Conservation (phyloP, 2,329 filamentous ascomycete genomes). For the Ophiostoma triangulosporum region DNA sequence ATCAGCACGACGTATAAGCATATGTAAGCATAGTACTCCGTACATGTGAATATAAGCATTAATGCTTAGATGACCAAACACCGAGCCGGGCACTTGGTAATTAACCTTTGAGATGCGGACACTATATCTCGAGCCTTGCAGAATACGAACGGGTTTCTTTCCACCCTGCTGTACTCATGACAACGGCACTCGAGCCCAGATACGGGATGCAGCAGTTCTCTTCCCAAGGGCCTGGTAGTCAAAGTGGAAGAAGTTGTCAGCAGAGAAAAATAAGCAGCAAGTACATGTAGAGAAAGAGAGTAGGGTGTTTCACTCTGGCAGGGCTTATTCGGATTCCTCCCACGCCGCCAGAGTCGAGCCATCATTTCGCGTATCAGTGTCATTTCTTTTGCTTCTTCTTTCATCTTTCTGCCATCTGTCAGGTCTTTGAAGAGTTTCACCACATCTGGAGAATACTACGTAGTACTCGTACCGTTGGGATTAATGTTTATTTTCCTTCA, state of each 20-base stretch:
- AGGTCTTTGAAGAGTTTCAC: neutral
- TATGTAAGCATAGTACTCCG: too few relatives aligned
- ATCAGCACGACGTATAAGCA: too few relatives aligned
- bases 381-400: neutral
- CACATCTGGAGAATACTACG: too few relatives aligned
- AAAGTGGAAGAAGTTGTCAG: neutral
- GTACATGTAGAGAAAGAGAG: neutral
- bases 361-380: neutral
- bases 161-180: too few relatives aligned
- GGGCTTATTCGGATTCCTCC: neutral
- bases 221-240: conserved; percentile 1
- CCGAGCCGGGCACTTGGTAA: too few relatives aligned
- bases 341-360: neutral
- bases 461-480: too few relatives aligned
- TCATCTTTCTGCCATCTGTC: neutral
- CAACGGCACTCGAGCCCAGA: neutral
- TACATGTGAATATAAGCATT: too few relatives aligned
- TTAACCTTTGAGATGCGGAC: too few relatives aligned
- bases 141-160: neutral
- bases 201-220: neutral
- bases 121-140: too few relatives aligned
- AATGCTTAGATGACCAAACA: too few relatives aligned
- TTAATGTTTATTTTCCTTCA: too few relatives aligned
- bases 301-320: neutral
- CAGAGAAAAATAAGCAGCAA: neutral